Conservation (phyloP, 345 rosid genomes). For the Murraya koenigii region DNA sequence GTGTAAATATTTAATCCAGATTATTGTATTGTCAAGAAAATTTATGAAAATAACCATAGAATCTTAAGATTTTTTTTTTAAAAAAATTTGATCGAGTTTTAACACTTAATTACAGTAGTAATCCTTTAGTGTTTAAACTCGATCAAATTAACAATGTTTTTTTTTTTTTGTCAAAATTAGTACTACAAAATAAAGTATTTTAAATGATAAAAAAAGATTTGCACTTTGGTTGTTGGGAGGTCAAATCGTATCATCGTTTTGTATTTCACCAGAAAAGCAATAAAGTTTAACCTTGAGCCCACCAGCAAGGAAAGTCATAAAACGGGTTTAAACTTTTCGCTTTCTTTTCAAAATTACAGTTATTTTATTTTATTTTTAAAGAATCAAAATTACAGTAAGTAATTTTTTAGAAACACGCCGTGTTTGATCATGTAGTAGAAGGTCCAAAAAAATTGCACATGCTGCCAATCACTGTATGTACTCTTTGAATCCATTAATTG, state of each 20-base stretch:
- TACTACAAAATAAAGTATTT: too few species aligned
- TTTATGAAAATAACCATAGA: too few species aligned
- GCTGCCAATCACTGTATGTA: neutral
- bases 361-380: too few species aligned
- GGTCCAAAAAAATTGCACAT: neutral
- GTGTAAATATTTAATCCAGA: too few species aligned
- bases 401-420: neutral
- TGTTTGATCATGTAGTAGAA: neutral
- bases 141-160: too few species aligned
- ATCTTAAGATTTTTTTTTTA: too few species aligned
- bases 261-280: neutral
- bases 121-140: too few species aligned
- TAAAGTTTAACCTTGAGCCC: neutral
- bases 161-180: too few species aligned
- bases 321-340: neutral
- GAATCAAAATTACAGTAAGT: neutral
- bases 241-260: slow-evolving; percentile 15
- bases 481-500: neutral
- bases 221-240: neutral
- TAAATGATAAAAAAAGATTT: too few species aligned
- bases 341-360: neutral
- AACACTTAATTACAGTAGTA: too few species aligned
- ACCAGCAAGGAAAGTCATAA: neutral
- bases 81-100: too few species aligned
- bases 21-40: too few species aligned